These are phyloP conservation scores for Psilocybe sp. DNA, from an alignment of 768 basidiomycete genomes.

Conservation along the genomic window DNA sequence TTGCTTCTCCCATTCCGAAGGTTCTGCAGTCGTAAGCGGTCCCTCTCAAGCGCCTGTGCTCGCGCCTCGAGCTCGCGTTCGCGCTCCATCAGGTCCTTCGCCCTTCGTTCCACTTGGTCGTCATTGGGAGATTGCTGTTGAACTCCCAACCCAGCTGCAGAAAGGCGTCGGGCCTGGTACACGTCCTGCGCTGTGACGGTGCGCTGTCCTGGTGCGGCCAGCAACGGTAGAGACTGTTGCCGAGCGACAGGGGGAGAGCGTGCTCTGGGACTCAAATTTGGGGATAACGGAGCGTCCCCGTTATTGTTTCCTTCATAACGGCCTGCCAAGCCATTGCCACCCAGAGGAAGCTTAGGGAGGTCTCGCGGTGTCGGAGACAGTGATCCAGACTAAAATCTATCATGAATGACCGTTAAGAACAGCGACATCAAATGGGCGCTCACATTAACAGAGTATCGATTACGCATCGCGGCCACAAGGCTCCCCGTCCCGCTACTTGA, in stretches of 20 bases:
- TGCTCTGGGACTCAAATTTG: slow-evolving; percentile 18
- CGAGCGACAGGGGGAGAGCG: slow-evolving; percentile 26
- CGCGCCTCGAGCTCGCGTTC: slow-evolving; percentile 55
- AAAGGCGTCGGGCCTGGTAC: slow-evolving; percentile 3
- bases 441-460: slow-evolving; percentile 58
- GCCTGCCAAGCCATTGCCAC: slow-evolving; percentile 61
- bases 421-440: slow-evolving; percentile 22
- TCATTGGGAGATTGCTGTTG: slow-evolving; percentile 35
- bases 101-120: slow-evolving; percentile 50
- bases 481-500: slow-evolving; percentile 32
- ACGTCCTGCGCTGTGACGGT: slow-evolving; percentile 17
- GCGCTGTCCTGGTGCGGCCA: slow-evolving; percentile 12
- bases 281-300: slow-evolving; percentile 38
- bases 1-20: slow-evolving; percentile 27
- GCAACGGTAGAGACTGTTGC: slow-evolving; percentile 25
- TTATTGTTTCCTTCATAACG: slow-evolving; percentile 45
- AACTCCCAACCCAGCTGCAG: slow-evolving; percentile 11
- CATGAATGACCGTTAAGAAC: slow-evolving; percentile 1
- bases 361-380: slow-evolving; percentile 58
- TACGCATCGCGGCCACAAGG: slow-evolving; percentile 68
- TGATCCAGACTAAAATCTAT: slow-evolving; percentile 39
- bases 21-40: slow-evolving; percentile 41
- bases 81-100: slow-evolving; percentile 53
- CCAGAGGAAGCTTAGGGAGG: slow-evolving; percentile 59
- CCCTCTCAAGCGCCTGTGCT: slow-evolving; percentile 55